Percentiles rank a stretch among this genome's conserved stretches.
phyloP scores from a whole-genome alignment of 2,329 filamentous ascomycete genomes.

The Penicillium rolfsii region DNA sequence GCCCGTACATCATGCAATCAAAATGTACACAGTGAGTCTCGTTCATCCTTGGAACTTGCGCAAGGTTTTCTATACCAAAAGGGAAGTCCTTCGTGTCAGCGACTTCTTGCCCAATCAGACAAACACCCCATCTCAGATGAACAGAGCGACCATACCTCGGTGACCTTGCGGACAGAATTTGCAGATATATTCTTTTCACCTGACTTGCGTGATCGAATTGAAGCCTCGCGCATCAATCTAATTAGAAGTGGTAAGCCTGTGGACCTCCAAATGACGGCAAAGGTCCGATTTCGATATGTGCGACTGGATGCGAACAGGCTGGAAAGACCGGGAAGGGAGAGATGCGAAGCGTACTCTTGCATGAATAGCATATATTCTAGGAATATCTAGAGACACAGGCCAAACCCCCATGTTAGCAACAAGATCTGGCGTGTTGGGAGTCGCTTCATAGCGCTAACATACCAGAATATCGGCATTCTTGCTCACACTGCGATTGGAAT shows the following conservation, averaged over 20 bases:
- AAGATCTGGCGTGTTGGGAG: background rate
- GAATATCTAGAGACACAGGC: constrained; percentile 64
- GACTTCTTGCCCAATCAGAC: background rate
- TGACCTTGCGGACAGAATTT: constrained; percentile 75
- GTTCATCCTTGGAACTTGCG: constrained; percentile 68
- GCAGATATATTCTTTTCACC: constrained; percentile 76
- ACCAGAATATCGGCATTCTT: constrained; percentile 88
- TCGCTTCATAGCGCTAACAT: constrained; percentile 33
- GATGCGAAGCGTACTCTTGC: constrained; percentile 55
- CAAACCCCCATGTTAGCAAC: background rate
- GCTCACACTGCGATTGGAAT: constrained; percentile 76
- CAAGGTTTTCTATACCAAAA: constrained; percentile 59
- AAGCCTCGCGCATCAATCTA: constrained; percentile 78
- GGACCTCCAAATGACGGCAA: background rate
- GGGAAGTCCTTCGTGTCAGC: constrained; percentile 15
- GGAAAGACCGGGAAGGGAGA: background rate
- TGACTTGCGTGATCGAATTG: constrained; percentile 72
- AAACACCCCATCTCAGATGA: background rate
- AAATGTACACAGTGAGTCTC: background rate
- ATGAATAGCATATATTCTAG: constrained; percentile 84
- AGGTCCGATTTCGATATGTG: background rate
- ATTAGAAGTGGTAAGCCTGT: constrained; percentile 5
- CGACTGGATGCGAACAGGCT: background rate
- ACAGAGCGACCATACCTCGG: constrained; percentile 61
- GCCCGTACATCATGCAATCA: background rate